These are phyloP conservation scores for Ceriops zippeliana DNA, from an alignment of 345 rosid genomes.

Conservation along the genomic window DNA sequence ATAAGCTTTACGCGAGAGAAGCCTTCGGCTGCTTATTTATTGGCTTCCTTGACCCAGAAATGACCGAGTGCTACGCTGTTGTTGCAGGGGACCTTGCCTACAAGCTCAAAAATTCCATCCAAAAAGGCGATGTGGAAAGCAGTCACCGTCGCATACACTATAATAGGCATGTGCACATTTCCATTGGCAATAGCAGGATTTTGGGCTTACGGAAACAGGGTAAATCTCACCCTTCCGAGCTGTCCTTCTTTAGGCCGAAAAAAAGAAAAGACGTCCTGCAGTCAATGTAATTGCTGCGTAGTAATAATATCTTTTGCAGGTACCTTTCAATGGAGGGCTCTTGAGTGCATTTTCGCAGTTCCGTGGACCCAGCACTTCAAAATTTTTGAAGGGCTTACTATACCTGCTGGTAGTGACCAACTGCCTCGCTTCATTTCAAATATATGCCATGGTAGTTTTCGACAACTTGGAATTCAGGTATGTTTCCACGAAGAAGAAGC, in stretches of 20 bases:
- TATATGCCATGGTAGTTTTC: conserved; percentile 53
- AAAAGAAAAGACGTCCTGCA: not conserved
- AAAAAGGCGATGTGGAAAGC: conserved; percentile 49
- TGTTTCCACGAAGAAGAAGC: conserved; percentile 14
- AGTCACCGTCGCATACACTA: conserved; percentile 32
- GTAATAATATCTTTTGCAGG: conserved; percentile 6
- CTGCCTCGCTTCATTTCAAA: conserved; percentile 43
- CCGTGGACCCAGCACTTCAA: conserved; percentile 27
- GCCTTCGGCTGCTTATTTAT: no score
- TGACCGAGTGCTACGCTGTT: not conserved
- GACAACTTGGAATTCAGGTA: conserved; percentile 46
- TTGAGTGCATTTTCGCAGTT: conserved; percentile 26
- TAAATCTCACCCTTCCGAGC: conserved; percentile 6
- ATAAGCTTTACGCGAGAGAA: no score
- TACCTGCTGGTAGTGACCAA: conserved; percentile 25
- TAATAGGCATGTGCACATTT: conserved; percentile 32
- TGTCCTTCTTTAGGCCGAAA: not conserved
- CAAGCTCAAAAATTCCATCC: conserved; percentile 23
- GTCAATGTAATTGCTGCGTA: no score
- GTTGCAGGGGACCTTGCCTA: conserved; percentile 56
- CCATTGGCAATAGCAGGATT: conserved; percentile 44
- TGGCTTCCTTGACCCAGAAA: no score
- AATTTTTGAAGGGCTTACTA: conserved; percentile 15
- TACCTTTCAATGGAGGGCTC: conserved; percentile 33
- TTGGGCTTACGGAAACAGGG: conserved; percentile 57